Conservation (phyloP, 2,329 filamentous ascomycete species). For the Seiridium unicorne region DNA sequence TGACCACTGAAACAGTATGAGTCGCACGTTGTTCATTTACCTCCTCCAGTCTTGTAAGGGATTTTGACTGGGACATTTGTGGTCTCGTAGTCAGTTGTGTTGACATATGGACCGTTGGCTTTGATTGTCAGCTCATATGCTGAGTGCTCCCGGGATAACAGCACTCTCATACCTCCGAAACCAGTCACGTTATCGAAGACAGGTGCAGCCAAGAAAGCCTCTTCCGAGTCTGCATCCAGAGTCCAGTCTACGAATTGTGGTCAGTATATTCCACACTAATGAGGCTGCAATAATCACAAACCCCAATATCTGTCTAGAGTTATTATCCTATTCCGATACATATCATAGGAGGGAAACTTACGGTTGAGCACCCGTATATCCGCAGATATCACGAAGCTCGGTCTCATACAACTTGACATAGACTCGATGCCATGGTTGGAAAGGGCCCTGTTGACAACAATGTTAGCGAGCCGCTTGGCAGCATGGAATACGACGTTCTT, state of each 20-base stretch:
- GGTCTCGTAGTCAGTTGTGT: constrained; percentile 6
- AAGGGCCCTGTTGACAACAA: neutral
- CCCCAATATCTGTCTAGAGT: too few species aligned
- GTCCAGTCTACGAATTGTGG: constrained; percentile 19
- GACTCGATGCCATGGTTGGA: constrained; percentile 12
- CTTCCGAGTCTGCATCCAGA: constrained; percentile 18
- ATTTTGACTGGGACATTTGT: constrained; percentile 14
- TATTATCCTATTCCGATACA: too few species aligned
- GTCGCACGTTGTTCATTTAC: constrained; percentile 24
- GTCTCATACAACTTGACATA: constrained; percentile 14
- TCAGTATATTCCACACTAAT: neutral
- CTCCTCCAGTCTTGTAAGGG: constrained; percentile 25
- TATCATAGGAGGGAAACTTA: neutral
- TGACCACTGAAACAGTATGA: constrained; percentile 3
- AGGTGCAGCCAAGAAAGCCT: constrained; percentile 17
- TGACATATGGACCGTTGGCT: constrained; percentile 20
- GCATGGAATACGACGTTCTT: neutral
- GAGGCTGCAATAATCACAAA: too few species aligned
- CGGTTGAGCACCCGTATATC: constrained; percentile 11
- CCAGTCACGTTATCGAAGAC: constrained; percentile 23
- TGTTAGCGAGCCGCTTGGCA: neutral
- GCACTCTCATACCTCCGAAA: constrained; percentile 15
- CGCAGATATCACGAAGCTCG: constrained; percentile 9
- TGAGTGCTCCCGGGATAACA: neutral
- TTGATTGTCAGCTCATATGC: neutral